phyloP scores from a whole-genome alignment of 257 asterid species.

The Solanum virginianum region DNA sequence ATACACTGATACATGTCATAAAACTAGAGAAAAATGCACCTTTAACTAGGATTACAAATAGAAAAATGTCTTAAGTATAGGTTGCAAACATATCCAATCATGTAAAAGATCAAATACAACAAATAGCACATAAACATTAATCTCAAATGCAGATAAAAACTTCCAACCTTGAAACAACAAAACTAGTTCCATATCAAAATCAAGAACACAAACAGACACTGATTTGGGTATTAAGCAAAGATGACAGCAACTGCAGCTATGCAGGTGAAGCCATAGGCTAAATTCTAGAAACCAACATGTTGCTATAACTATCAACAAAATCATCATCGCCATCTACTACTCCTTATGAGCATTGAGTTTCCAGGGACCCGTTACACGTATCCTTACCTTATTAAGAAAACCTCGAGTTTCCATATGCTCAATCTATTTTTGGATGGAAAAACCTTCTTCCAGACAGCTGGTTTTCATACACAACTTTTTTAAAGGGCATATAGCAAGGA shows the following conservation, averaged over 20 bases:
- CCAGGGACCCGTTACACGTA: neutral
- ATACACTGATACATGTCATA: neutral
- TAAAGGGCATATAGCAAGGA: neutral
- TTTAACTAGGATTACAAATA: neutral
- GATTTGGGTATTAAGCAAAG: neutral
- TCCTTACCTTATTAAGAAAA: neutral
- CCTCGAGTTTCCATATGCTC: neutral
- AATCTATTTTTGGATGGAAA: neutral
- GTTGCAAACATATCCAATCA: neutral
- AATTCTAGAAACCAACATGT: neutral
- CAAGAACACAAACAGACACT: neutral
- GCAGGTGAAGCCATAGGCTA: neutral
- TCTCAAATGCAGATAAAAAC: neutral
- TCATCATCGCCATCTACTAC: neutral
- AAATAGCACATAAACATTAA: neutral
- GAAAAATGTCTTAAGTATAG: neutral
- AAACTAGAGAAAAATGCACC: neutral
- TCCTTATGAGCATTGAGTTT: neutral
- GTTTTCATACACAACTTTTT: neutral
- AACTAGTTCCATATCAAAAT: neutral
- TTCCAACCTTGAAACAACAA: neutral
- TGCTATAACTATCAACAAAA: neutral
- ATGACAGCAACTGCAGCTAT: neutral
- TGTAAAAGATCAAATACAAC: neutral
- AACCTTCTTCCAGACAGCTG: neutral